Percentiles rank a stretch among this genome's conserved stretches.
Evolutionary conservation across 306 rosid genomes (phyloP).

Genomic region (Ammopiptanthus mongolicus): DNA sequence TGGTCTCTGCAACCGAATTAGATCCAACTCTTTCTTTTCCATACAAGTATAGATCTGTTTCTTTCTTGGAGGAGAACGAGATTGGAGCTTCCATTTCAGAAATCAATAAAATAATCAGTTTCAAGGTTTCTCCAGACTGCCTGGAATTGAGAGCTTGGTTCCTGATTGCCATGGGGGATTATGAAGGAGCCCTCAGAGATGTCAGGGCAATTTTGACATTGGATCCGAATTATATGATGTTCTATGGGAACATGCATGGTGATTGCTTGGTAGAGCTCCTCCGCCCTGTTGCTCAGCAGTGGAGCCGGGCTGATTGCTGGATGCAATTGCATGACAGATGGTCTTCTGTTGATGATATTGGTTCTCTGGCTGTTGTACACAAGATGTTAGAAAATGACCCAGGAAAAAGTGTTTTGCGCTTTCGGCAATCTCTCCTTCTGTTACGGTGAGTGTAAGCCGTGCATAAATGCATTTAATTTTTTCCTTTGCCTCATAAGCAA

Average conservation of each 20-base stretch:
- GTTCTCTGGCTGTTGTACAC: constrained; percentile 82
- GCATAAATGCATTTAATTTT: neutral
- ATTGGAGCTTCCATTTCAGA: constrained; percentile 58
- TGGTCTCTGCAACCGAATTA: constrained; percentile 60
- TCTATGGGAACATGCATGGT: constrained; percentile 62
- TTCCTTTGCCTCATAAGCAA: neutral
- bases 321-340: constrained; percentile 74
- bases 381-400: constrained; percentile 71
- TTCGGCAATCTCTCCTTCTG: constrained; percentile 85
- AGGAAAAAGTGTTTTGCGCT: constrained; percentile 69
- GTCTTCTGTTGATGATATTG: constrained; percentile 89
- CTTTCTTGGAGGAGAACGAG: constrained; percentile 54
- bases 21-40: constrained; percentile 83
- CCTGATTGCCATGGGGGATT: constrained; percentile 60
- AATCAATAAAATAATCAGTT: constrained; percentile 66
- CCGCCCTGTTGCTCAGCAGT: constrained; percentile 57
- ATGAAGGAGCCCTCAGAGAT: constrained; percentile 72
- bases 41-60: constrained; percentile 64
- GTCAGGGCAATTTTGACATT: constrained; percentile 78
- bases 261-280: constrained; percentile 66
- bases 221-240: constrained; percentile 74
- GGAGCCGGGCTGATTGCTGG: constrained; percentile 90
- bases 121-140: constrained; percentile 78
- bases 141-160: constrained; percentile 91
- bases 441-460: constrained; percentile 49